Base-by-base conservation (phyloP, 192 early-diverging fungal genomes). In the Linderina pennispora region DNA sequence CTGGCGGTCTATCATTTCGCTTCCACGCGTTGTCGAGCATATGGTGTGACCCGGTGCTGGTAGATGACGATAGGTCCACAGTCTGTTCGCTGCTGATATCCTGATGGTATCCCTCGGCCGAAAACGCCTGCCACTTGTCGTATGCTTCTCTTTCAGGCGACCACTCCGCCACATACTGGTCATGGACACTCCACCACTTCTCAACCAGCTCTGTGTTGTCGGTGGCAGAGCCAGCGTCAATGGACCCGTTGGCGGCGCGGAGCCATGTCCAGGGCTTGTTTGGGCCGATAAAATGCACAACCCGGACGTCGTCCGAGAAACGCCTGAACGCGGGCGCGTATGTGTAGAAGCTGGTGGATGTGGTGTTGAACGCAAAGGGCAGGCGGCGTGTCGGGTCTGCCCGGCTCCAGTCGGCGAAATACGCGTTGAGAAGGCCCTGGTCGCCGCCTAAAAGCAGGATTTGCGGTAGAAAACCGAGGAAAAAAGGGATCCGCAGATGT, bases 381-480 rank as follows among this genome's bases (percentile, higher is more conserved):
- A 97, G 51, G 19, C 92, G 74, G 37, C 78, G 59, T 22, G 73
- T 56, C 54, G 80, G 55, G 37, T 74, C 53, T 26, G 66, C 66
- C 21, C 60, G 75, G n/a, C 80, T 77, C 92, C 92, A 97, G 16
- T 75, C 66, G 17, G 47, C 56, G 59, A 94, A 94, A 54, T 84
- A 95, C 9, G 62, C 65, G 61, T 97, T 97, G 15, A 97, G 75
- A 11, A 97, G 56, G 1, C 94, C 94, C 60, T 97, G 94, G 50
- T 97, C 94, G 16, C 86, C 92, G 36, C 92, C 91, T 69, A 69
- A 36, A 63, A 36, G 1, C 51, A 38, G 26, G 17, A 39, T 25
- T 20, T 39, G n/a, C 17, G 26, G 23, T 32, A 49, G 24, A 39
- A 19, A 17, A 4, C 6, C 15, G 36, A 41, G 40, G 26, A n/a